Evolutionary conservation across 495 filamentous ascomycete genomes (phyloP), one percentile per base, ranked within the genome.

Genomic region (Pyronema domesticum): DNA sequence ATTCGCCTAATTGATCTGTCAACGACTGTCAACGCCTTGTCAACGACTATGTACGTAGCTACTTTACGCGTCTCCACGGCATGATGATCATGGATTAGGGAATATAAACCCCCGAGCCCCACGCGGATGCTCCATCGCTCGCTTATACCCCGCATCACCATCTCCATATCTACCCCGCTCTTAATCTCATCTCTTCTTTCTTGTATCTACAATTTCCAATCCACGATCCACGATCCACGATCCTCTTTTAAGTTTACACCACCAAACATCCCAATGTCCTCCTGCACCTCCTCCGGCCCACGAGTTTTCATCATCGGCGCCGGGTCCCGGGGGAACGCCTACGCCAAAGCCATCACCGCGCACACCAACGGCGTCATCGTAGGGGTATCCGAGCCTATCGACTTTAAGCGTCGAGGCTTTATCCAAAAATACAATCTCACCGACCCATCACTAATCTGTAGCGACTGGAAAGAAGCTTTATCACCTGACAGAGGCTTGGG

Each of bases 281-380:
- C 37, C 51, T 1, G 2, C 30, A 1, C 36, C 3, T 11, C 35
- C 7, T 18, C 15, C 3, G 54, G 52, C 5, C 77, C 78, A 6
- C 74, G 76, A 15, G 73, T 93, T 60, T 73, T 95, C 46, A 73
- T 96, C 57, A 83, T 95, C 57, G 89, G 89, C 44, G 91, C 86
- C 9, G 89, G 91, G 17, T 86, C 83, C 14, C 79, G 89, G 5
- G 89, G 89, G 43, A 74, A 75, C 51, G 74, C 82, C 14, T 94
- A 94, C 65, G 83, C 82, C 9, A 68, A 72, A 42, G 81, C 83
- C 44, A 79, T 85, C 30, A 33, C 8, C 3, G 9, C n/a, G 18
- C 42, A 53, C 45, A 49, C 74, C 5, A 72, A 75, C 7, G 85
- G 80, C 23, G 67, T 77, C 3, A 73, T 94, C 55, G 76, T 76